A percentile compares a stretch with the other conserved stretches of the same genome.
Evolutionary conservation across 2,329 filamentous ascomycete genomes (phyloP).

Genomic region (Botrytis deweyae): DNA sequence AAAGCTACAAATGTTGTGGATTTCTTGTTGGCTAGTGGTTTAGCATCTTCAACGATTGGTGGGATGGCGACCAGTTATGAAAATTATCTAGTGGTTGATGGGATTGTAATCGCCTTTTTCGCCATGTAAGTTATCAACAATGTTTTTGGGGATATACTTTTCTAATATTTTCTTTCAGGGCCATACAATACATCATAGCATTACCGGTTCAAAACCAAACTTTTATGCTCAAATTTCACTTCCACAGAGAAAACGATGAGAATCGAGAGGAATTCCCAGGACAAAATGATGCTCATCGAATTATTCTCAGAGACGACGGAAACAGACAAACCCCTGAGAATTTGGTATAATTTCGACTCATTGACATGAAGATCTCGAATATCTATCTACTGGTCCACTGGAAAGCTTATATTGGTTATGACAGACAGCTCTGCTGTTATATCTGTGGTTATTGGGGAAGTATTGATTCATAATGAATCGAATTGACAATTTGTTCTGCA

Average conservation of each 20-base stretch:
- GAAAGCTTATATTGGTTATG: neutral
- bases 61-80: neutral
- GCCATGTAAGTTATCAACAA: neutral
- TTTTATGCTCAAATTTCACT: neutral
- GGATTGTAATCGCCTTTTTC: neutral
- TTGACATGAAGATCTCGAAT: neutral
- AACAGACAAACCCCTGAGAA: neutral
- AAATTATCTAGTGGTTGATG: neutral
- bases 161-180: neutral
- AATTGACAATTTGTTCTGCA: neutral
- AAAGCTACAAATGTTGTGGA: neutral
- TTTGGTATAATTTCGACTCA: neutral
- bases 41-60: neutral
- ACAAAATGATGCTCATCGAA: neutral
- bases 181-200: conserved; percentile 17
- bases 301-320: neutral
- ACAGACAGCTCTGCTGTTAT: neutral
- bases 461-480: neutral
- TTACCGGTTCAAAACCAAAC: conserved; percentile 1
- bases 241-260: neutral
- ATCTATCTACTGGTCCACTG: neutral
- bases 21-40: neutral
- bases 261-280: neutral
- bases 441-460: neutral
- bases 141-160: neutral